phyloP scores from a whole-genome alignment of 2,329 filamentous ascomycete species.

The Alternaria burnsii region DNA sequence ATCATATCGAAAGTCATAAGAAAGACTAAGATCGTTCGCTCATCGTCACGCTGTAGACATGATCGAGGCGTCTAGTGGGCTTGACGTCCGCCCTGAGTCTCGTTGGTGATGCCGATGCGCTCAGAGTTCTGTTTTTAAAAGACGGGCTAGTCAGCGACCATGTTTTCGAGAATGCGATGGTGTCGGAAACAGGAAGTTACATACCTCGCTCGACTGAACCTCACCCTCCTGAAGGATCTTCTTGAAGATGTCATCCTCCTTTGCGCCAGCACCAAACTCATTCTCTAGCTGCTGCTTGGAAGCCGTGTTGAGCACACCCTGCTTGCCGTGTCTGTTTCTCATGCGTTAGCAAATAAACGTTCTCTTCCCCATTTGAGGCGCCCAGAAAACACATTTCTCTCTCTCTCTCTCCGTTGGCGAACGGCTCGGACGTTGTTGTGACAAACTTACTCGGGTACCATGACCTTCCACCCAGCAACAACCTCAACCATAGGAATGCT shows the following conservation, averaged over 20 bases:
- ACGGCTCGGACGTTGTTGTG: too few species aligned
- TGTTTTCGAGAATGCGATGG: background rate
- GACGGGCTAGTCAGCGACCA: conserved; percentile 11
- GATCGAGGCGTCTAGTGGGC: conserved; percentile 36
- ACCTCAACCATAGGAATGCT: conserved; percentile 84
- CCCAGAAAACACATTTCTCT: too few species aligned
- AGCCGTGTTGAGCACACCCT: conserved; percentile 79
- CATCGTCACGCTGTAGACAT: conserved; percentile 4
- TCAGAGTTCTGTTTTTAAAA: conserved; percentile 44
- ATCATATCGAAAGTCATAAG: conserved; percentile 29
- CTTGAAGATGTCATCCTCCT: conserved; percentile 82
- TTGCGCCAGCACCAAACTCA: conserved; percentile 80
- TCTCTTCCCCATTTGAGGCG: too few species aligned
- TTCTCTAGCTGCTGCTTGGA: conserved; percentile 78
- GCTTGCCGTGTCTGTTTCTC: conserved; percentile 72
- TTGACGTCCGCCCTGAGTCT: conserved; percentile 48
- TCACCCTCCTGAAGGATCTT: conserved; percentile 81
- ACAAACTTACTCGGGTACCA: conserved; percentile 69
- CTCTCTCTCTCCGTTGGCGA: too few species aligned
- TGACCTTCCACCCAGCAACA: conserved; percentile 87
- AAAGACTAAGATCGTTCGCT: background rate
- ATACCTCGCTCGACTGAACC: conserved; percentile 40
- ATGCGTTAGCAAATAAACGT: too few species aligned
- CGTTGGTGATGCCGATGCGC: conserved; percentile 55
- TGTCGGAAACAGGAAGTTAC: background rate